Percentiles rank a stretch among this genome's conserved stretches.
These are phyloP conservation scores for Ilex asprella DNA, from an alignment of 257 asterid genomes.

Conservation along the genomic window DNA sequence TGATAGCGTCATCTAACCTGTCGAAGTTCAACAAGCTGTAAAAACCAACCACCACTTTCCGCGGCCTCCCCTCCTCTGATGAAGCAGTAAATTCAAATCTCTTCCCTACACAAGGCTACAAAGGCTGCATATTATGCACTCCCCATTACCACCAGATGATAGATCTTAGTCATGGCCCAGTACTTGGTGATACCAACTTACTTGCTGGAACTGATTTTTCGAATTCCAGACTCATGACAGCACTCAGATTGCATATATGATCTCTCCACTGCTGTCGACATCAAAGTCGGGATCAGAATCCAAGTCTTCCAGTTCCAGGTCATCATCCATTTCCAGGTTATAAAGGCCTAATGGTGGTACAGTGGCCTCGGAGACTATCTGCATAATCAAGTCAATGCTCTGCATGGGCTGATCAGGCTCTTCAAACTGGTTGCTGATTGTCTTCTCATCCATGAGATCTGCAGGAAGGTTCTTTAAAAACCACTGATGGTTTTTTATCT, in stretches of 20 bases:
- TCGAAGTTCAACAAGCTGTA: too few species aligned
- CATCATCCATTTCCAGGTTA: conserved; percentile 72
- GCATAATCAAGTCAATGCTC: conserved; percentile 77
- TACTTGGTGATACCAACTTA: conserved; percentile 1
- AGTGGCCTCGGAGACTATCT: conserved; percentile 88
- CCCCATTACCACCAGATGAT: too few species aligned
- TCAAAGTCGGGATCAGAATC: conserved; percentile 91
- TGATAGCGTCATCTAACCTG: too few species aligned
- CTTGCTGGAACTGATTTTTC: conserved; percentile 15
- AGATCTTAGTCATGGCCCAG: too few species aligned
- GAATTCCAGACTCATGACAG: neutral
- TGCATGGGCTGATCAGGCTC: conserved; percentile 96
- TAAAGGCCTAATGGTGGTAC: conserved; percentile 71
- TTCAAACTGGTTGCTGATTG: conserved; percentile 50
- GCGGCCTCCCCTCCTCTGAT: too few species aligned
- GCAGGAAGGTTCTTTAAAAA: conserved; percentile 87
- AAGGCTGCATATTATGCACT: too few species aligned
- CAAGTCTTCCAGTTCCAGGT: conserved; percentile 73
- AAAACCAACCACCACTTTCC: too few species aligned
- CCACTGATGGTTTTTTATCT: conserved; percentile 70
- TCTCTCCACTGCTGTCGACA: conserved; percentile 91
- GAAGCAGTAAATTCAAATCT: too few species aligned
- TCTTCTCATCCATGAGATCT: conserved; percentile 70
- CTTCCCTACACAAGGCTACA: too few species aligned
- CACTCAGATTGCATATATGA: conserved; percentile 70